Percentiles rank a stretch among this genome's conserved stretches.
These are phyloP conservation scores for Actinomortierella wolfii DNA, from an alignment of 371 early-diverging fungal species.

Conservation along the genomic window DNA sequence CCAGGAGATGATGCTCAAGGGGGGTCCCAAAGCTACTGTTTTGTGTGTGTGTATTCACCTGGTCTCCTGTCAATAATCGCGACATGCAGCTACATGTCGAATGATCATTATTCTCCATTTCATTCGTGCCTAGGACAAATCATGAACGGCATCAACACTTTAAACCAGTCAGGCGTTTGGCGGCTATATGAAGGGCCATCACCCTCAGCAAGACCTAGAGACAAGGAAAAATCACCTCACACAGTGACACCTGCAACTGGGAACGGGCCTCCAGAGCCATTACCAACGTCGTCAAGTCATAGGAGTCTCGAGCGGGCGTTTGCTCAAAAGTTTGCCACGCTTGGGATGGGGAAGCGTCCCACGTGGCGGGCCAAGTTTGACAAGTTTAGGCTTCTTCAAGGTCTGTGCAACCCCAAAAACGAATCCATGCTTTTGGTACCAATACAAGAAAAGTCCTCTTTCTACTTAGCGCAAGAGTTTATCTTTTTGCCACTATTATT, in stretches of 20 bases:
- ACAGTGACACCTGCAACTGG: not conserved
- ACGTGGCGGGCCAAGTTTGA: conserved; percentile 13
- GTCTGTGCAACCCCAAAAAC: not conserved
- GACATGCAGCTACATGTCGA: no score
- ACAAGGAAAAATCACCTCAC: not conserved
- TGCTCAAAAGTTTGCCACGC: conserved; percentile 36
- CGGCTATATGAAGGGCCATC: no score
- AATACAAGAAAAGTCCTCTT: no score
- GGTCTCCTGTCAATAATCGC: no score
- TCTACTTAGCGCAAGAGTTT: no score
- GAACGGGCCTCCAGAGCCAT: not conserved
- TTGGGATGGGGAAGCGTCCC: conserved; percentile 18
- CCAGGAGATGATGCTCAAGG: no score
- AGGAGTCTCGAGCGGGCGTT: conserved; percentile 34
- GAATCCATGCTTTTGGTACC: not conserved
- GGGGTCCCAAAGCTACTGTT: no score
- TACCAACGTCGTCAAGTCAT: conserved; percentile 30
- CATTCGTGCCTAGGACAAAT: no score
- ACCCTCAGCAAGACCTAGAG: not conserved
- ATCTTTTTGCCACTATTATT: not conserved
- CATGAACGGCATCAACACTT: no score
- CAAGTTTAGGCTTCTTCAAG: conserved; percentile 20
- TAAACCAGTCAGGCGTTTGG: no score
- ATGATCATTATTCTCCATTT: no score
- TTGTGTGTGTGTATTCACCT: no score